Base-by-base conservation (phyloP, 305 asterid species). In the Striga hermonthica region DNA sequence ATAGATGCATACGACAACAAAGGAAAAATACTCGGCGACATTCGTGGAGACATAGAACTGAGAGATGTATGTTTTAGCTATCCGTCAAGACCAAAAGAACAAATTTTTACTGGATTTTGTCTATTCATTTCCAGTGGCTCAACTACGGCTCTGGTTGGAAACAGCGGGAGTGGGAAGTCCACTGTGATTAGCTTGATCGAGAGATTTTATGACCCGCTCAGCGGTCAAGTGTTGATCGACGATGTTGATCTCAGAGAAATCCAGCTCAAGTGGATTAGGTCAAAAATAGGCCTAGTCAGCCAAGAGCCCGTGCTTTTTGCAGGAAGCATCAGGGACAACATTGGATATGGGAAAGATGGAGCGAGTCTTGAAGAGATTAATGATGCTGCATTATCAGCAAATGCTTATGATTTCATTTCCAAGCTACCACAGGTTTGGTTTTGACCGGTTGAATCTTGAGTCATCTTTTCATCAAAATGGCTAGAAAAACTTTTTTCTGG, bases 121-220 rank as follows among this genome's bases (percentile, higher is more conserved):
- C 67, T 87, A 10, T 68, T 14, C 50, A 83, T 90, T 57, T 83
- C 89, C 3, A 79, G 75, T 9, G 97, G 96, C 54, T 76, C 86
- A 12, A 86, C 97, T 3, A 84, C 94, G 0, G 98, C 98, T 3
- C 72, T 93, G 78, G 97, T 91, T 60, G 98, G 98, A 9, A 94
- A 88, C 65, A 91, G 98, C 58, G 96, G 97, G 66, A 91, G 97
- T 45, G 97, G 96, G 36, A 91, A 91, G 78, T 91, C 98, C 3
- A 88, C 98, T 0, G 94, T 88, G 49, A 74, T 91, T 55, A 86
- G 95, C 61, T 72, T 91, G 79, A 74, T 88, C 4, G 98, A 91
- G 81, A 82, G 98, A 55, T 88, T 91, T 67, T 91, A 91, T 56
- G 98, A 91, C 70, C 98, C 98, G 90, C 90, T 9, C 76, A 72